Base-by-base conservation (phyloP, 257 asterid species). In the Galeopsis tetrahit region DNA sequence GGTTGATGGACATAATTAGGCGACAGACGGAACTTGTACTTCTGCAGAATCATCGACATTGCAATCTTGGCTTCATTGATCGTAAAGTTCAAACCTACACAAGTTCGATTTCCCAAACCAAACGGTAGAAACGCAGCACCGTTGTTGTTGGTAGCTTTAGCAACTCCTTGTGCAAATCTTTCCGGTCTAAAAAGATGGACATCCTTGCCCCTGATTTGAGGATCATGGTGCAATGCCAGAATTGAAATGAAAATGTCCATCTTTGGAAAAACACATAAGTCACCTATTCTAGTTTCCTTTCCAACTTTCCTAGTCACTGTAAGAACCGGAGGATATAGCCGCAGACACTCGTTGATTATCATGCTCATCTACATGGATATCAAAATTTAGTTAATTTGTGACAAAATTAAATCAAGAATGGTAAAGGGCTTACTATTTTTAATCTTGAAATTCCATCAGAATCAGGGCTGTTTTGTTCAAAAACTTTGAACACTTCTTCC, bases 81-180 rank as follows among this genome's bases (percentile, higher is more conserved):
- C 4, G 89, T 76, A 66, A 88, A 84, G 69, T 85, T 85, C 43
- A 84, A 73, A 39, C 91, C 94, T 0, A 82, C 91, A 71, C 94
- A 88, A 75, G 89, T 85, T 28, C 88, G 77, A 48, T 85, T 83
- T 43, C 91, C 94, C 74, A 79, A 17, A 10, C 94, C 94, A 10
- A 88, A 88, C 0, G 94, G 94, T 0, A 85, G 17, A 55, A 83
- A 88, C 4, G 94, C 85, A 38, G 85, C 84, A 10, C 60, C 36
- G 35, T 82, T 79, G 56, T 82, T 82, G 72, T 84, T 84, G 62
- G 88, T 83, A 65, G 94, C 91, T 75, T 85, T 85, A 70, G 86
- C 82, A 33, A 88, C 75, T 43, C 91, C 94, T 62, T 35, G 67
- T 0, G 78, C 79, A 60, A 88, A 88, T 79, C 94, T 88, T 11